Conservation (phyloP, 2,329 filamentous ascomycete genomes). For the Ceratocystis cubensis region DNA sequence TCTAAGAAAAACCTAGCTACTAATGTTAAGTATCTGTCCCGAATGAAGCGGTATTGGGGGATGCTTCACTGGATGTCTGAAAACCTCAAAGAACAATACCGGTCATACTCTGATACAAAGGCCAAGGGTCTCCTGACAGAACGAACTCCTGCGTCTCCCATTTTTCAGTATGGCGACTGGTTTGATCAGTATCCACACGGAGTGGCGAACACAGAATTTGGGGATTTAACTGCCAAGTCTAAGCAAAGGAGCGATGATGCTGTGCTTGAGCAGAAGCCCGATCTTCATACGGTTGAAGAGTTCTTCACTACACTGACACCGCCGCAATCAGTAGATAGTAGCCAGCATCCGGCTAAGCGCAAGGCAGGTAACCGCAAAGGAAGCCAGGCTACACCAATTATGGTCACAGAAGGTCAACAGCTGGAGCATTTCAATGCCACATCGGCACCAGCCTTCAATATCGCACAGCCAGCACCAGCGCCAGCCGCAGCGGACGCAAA, state of each 20-base stretch:
- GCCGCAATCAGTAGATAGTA: conserved; percentile 38
- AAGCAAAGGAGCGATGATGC: conserved; percentile 76
- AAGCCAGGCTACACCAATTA: background rate
- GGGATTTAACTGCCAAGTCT: conserved; percentile 57
- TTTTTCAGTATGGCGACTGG: conserved; percentile 91
- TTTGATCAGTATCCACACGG: conserved; percentile 91
- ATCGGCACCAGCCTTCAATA: conserved; percentile 23
- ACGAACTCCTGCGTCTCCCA: conserved; percentile 37
- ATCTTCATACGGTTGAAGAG: conserved; percentile 87
- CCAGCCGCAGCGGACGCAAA: conserved; percentile 23
- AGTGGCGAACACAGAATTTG: conserved; percentile 70
- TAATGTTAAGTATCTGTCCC: conserved; percentile 80
- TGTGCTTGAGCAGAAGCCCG: conserved; percentile 74
- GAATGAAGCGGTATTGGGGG: conserved; percentile 96
- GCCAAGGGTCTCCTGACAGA: conserved; percentile 32
- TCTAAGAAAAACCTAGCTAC: conserved; percentile 75
- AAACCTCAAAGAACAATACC: conserved; percentile 79
- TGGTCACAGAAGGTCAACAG: background rate
- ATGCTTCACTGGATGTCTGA: conserved; percentile 97
- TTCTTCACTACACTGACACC: conserved; percentile 76
- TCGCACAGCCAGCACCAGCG: conserved; percentile 21
- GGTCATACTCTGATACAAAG: conserved; percentile 69
- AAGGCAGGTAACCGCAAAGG: conserved; percentile 25
- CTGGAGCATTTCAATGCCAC: background rate
- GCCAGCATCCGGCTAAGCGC: conserved; percentile 27